Percentiles rank a stretch among this genome's conserved stretches.
These are phyloP conservation scores for Trypanosoma caninum DNA, from an alignment of 208 protist species.

Conservation along the genomic window DNA sequence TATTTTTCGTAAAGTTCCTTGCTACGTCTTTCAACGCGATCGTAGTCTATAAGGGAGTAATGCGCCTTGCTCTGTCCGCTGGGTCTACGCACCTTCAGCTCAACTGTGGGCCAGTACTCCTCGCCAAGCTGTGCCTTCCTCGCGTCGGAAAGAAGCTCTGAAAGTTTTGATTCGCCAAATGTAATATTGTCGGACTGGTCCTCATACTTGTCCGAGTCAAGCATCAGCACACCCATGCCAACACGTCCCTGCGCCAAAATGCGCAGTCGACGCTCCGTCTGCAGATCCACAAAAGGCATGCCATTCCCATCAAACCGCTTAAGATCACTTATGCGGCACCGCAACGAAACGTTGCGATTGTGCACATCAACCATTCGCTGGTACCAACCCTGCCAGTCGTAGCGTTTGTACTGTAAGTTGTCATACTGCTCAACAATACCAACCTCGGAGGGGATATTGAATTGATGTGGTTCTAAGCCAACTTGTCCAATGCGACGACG, in stretches of 20 bases:
- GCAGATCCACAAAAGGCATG: constrained; percentile 76
- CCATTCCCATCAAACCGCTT: constrained; percentile 72
- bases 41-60: constrained; percentile 84
- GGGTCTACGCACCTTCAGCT: constrained; percentile 85
- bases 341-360: constrained; percentile 86
- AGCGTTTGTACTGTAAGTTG: constrained; percentile 89
- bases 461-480: constrained; percentile 52
- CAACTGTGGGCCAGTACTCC: constrained; percentile 88
- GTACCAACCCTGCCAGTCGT: constrained; percentile 90
- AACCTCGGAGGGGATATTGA: constrained; percentile 77
- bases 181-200: constrained; percentile 85
- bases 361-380: constrained; percentile 89
- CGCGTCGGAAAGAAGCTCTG: constrained; percentile 80
- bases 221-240: constrained; percentile 82
- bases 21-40: constrained; percentile 78
- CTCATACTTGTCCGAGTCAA: constrained; percentile 90
- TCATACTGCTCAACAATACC: constrained; percentile 88
- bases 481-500: constrained; percentile 76
- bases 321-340: constrained; percentile 76
- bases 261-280: constrained; percentile 81
- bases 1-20: constrained; percentile 79
- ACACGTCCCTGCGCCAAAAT: constrained; percentile 77
- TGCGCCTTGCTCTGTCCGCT: constrained; percentile 84
- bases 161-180: constrained; percentile 71
- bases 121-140: constrained; percentile 82